Conservation (phyloP, 163 green algal genomes). For the Volvox carteri region DNA sequence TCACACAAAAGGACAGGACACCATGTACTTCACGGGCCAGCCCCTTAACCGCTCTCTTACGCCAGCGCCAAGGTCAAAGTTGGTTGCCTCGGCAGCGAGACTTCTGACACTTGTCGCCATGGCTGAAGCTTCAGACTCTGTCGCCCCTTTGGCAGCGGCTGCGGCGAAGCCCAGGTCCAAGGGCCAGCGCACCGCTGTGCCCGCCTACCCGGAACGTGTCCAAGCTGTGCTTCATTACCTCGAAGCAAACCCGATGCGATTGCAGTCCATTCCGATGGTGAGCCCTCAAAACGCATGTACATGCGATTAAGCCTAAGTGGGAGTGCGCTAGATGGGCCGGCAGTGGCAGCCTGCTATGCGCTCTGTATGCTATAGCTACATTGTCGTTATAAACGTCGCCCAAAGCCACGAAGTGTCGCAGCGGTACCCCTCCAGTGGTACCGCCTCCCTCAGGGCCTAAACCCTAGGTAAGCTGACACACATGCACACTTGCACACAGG, state of each 20-base stretch:
- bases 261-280: constrained; percentile 40
- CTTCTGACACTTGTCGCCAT: background rate
- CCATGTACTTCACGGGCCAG: background rate
- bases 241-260: background rate
- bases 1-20: too few species aligned
- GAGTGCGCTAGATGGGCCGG: too few species aligned
- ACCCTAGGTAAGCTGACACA: too few species aligned
- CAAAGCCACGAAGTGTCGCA: too few species aligned
- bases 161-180: background rate
- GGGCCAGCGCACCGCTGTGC: background rate
- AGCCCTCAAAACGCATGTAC: background rate
- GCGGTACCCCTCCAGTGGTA: too few species aligned
- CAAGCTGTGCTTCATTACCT: constrained; percentile 1
- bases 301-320: too few species aligned
- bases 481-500: too few species aligned
- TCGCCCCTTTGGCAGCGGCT: background rate
- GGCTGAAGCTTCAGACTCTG: background rate
- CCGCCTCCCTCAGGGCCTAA: too few species aligned
- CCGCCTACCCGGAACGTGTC: constrained; percentile 1
- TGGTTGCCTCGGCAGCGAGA: background rate
- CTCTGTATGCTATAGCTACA: too few species aligned
- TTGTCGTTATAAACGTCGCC: too few species aligned
- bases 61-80: background rate
- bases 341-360: too few species aligned
- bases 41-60: background rate